These are phyloP conservation scores for Oryza coarctata DNA, from an alignment of 176 grass and related monocot species.

Conservation along the genomic window DNA sequence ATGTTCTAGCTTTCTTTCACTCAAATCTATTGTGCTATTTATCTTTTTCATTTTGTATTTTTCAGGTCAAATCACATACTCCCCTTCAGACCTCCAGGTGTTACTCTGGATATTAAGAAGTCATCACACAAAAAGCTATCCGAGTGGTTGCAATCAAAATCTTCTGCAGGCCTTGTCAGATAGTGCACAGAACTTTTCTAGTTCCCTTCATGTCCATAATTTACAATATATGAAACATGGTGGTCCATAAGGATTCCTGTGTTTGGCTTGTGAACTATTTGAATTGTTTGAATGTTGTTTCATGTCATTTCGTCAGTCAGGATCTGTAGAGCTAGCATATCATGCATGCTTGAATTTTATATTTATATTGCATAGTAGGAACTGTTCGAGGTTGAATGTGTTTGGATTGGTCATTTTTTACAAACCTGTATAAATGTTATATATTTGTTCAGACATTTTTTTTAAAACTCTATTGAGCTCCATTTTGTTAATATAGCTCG, in stretches of 20 bases:
- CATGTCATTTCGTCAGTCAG: not conserved
- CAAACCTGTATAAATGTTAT: not conserved
- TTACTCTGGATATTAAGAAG: conserved; percentile 89
- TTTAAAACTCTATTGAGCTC: not conserved
- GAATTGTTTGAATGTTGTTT: not conserved
- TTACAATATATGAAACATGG: conserved; percentile 8
- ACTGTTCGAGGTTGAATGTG: not conserved
- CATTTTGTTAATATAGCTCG: not conserved
- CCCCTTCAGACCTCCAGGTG: conserved; percentile 78
- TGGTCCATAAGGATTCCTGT: not conserved
- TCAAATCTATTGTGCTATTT: not conserved
- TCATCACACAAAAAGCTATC: conserved; percentile 93
- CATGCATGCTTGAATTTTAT: not conserved
- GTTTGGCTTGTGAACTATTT: not conserved
- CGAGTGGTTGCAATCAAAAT: conserved; percentile 94
- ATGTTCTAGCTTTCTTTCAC: not conserved
- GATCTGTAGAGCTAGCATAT: not conserved
- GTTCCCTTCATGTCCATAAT: not conserved
- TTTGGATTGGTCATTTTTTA: not conserved
- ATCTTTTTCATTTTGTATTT: conserved; percentile 8
- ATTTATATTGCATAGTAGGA: not conserved
- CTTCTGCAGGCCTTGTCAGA: conserved; percentile 77
- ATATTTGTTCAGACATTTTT: not conserved
- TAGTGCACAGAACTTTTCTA: not conserved
- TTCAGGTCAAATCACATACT: conserved; percentile 90